Evolutionary conservation across 371 early-diverging fungal genomes (phyloP).

Genomic region (Dichotomocladium elegans): DNA sequence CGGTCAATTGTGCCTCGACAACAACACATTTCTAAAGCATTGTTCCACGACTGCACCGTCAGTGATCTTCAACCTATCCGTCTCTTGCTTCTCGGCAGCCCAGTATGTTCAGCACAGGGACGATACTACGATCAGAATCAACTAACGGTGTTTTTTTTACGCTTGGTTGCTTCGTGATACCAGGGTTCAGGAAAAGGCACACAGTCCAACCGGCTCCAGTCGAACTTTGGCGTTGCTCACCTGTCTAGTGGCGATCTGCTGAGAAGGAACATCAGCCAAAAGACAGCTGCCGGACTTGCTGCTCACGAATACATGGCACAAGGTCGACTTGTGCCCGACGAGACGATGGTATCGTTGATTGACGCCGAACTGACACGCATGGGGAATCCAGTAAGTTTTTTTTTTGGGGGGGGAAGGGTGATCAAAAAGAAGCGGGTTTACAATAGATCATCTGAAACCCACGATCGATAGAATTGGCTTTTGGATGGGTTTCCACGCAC

Average conservation of each 20-base stretch:
- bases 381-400: slow-evolving; percentile 35
- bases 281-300: slow-evolving; percentile 62
- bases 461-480: slow-evolving; percentile 78
- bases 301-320: slow-evolving; percentile 55
- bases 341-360: slow-evolving; percentile 74
- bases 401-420: too few relatives aligned
- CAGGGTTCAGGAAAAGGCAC: slow-evolving; percentile 89
- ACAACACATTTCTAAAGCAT: too few relatives aligned
- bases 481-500: slow-evolving; percentile 98
- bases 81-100: slow-evolving; percentile 57
- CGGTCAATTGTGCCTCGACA: too few relatives aligned
- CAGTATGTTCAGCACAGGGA: slow-evolving; percentile 34
- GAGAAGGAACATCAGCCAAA: slow-evolving; percentile 68
- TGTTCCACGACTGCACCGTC: slow-evolving; percentile 41
- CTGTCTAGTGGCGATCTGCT: slow-evolving; percentile 86
- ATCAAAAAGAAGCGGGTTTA: too few relatives aligned
- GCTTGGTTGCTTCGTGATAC: neutral
- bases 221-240: slow-evolving; percentile 60
- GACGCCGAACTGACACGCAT: slow-evolving; percentile 59
- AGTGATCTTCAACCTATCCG: slow-evolving; percentile 47
- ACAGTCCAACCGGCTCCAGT: slow-evolving; percentile 70
- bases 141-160: neutral
- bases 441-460: too few relatives aligned
- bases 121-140: neutral
- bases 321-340: slow-evolving; percentile 75